phyloP scores from a whole-genome alignment of 306 rosid species.

The Urtica urens region DNA sequence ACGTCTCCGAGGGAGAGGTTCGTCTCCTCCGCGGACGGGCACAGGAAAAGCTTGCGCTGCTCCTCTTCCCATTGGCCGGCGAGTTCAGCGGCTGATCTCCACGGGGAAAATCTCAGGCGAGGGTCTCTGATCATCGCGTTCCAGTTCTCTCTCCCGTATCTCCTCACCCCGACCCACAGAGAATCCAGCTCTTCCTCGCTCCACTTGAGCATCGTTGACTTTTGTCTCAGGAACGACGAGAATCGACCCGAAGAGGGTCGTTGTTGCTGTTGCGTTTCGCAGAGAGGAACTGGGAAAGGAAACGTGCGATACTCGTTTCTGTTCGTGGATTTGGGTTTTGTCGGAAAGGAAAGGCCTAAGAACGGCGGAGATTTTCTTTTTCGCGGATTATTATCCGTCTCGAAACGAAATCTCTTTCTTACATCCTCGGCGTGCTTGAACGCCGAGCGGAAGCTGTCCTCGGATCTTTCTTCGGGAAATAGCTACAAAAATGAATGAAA shows the following conservation, averaged over 20 bases:
- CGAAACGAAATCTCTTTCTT: constrained; percentile 19
- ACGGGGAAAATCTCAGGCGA: constrained; percentile 40
- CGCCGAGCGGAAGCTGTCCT: constrained; percentile 18
- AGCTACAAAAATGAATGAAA: too few species aligned
- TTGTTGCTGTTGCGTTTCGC: constrained; percentile 25
- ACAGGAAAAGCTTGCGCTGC: constrained; percentile 34
- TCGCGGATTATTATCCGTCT: constrained; percentile 13
- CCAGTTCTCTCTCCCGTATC: constrained; percentile 58
- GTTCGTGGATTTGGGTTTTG: constrained; percentile 21
- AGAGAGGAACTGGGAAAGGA: constrained; percentile 23
- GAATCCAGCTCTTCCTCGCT: constrained; percentile 72
- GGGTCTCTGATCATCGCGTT: constrained; percentile 56
- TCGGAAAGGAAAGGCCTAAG: constrained; percentile 40
- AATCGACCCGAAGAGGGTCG: constrained; percentile 26
- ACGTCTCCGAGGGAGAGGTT: constrained; percentile 28
- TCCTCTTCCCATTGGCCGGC: constrained; percentile 62
- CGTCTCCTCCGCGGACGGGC: constrained; percentile 21
- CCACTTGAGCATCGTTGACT: constrained; percentile 34
- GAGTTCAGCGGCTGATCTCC: constrained; percentile 42
- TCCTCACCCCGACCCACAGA: constrained; percentile 70
- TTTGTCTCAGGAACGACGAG: constrained; percentile 28
- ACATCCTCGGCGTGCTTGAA: constrained; percentile 24
- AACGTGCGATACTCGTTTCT: constrained; percentile 19
- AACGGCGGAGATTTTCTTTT: constrained; percentile 26
- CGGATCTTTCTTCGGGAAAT: constrained; percentile 33